Conservation (phyloP, 1,284 basidiomycete genomes). For the Stereum hirsutum region DNA sequence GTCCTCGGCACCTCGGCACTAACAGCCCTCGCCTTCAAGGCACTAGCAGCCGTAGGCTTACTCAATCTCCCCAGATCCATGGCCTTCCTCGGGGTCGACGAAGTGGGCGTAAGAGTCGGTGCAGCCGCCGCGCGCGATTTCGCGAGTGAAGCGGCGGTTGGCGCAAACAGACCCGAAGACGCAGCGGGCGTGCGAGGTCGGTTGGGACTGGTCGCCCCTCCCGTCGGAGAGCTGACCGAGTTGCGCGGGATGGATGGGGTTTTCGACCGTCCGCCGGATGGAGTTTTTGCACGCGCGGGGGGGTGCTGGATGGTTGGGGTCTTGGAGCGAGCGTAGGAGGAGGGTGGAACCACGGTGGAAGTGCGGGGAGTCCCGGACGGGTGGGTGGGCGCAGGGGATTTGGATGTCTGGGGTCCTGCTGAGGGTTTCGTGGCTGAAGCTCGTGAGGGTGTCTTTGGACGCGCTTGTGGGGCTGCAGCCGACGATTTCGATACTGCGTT, state of each 20-base stretch:
- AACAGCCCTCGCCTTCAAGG: slow-evolving; percentile 36
- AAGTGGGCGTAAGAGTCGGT: slow-evolving; percentile 33
- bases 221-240: background rate
- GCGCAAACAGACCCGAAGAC: slow-evolving; percentile 59
- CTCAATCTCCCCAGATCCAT: slow-evolving; percentile 46
- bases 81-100: slow-evolving; percentile 25
- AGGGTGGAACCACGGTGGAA: too few relatives aligned
- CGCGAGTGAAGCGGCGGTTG: slow-evolving; percentile 71
- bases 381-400: slow-evolving; percentile 10
- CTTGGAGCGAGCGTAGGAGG: slow-evolving; percentile 35
- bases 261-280: slow-evolving; percentile 10
- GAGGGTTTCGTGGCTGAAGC: too few relatives aligned
- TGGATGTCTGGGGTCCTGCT: slow-evolving; percentile 12
- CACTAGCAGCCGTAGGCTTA: slow-evolving; percentile 68
- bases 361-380: slow-evolving; percentile 6
- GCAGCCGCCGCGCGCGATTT: slow-evolving; percentile 45
- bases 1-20: slow-evolving; percentile 5
- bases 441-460: slow-evolving; percentile 26
- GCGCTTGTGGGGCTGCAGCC: slow-evolving; percentile 25
- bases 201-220: background rate
- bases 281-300: slow-evolving; percentile 17
- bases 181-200: slow-evolving; percentile 8
- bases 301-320: slow-evolving; percentile 25
- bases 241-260: slow-evolving; percentile 2
- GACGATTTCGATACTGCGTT: slow-evolving; percentile 7